phyloP scores from a whole-genome alignment of 2,329 filamentous ascomycete genomes.

The Aspergillus sp. region DNA sequence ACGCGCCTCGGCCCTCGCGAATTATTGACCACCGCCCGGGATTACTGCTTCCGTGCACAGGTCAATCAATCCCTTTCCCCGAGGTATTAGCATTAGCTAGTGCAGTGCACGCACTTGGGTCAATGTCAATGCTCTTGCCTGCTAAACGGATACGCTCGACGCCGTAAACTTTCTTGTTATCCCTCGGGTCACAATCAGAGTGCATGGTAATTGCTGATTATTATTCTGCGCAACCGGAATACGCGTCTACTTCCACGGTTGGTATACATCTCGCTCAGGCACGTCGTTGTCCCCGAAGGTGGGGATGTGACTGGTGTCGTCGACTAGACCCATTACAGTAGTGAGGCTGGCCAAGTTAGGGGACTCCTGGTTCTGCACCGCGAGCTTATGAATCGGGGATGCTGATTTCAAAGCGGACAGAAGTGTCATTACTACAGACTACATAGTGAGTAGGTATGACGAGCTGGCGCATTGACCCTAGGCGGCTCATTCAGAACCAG shows the following conservation, averaged over 20 bases:
- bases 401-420: background rate
- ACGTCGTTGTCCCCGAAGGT: background rate
- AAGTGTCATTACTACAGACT: background rate
- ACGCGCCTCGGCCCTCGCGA: background rate
- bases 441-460: background rate
- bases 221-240: background rate
- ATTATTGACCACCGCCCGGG: background rate
- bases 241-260: background rate
- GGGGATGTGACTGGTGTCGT: constrained; percentile 1
- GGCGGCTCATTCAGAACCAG: background rate
- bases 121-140: background rate
- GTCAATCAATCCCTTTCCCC: background rate
- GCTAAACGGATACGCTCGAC: background rate
- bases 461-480: background rate
- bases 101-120: background rate
- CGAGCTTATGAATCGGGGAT: background rate
- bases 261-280: background rate
- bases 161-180: background rate
- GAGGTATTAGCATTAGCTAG: background rate
- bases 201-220: background rate
- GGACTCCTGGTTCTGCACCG: background rate
- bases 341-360: background rate
- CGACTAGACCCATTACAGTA: background rate
- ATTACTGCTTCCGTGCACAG: background rate
- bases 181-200: background rate